Conservation (phyloP, 2,329 filamentous ascomycete species). For the Orbilia brochopaga region DNA sequence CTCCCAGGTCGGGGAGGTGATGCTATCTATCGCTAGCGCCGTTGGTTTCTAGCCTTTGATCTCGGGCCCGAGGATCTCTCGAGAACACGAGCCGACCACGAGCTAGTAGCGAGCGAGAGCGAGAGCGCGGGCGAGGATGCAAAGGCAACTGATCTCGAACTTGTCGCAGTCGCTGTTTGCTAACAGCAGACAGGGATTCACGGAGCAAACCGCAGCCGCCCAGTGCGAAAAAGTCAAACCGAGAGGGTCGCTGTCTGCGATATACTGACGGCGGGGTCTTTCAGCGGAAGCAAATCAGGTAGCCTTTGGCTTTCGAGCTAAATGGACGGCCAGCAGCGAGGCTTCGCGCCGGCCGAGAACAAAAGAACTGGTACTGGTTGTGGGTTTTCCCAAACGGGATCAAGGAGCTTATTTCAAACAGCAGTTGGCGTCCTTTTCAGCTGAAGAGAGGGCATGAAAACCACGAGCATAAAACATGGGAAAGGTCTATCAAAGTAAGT, state of each 20-base stretch:
- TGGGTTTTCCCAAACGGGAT: background rate
- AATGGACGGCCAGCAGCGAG: background rate
- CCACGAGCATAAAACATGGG: too few relatives aligned
- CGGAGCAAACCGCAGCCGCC: constrained; percentile 7
- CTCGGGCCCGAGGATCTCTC: background rate
- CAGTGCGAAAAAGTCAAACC: constrained; percentile 3
- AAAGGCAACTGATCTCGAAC: constrained; percentile 4
- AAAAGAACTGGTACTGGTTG: background rate
- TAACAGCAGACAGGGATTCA: constrained; percentile 9
- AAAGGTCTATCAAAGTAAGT: too few relatives aligned
- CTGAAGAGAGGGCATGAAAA: background rate
- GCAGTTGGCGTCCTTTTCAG: constrained; percentile 1
- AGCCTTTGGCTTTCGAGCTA: background rate
- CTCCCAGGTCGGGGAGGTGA: constrained; percentile 4
- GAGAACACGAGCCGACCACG: constrained; percentile 9
- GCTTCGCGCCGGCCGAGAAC: constrained; percentile 9
- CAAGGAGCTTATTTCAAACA: background rate
- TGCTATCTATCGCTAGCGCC: background rate
- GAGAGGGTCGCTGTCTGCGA: constrained; percentile 8
- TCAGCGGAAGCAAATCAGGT: background rate
- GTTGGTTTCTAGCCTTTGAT: background rate
- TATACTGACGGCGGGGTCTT: constrained; percentile 5
- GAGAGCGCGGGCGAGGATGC: background rate
- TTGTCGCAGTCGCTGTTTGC: constrained; percentile 17
- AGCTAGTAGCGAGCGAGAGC: background rate